Evolutionary conservation across 495 filamentous ascomycete species (phyloP), one percentile per base, ranked within the genome.

Genomic region (Aspergillus biplanus): DNA sequence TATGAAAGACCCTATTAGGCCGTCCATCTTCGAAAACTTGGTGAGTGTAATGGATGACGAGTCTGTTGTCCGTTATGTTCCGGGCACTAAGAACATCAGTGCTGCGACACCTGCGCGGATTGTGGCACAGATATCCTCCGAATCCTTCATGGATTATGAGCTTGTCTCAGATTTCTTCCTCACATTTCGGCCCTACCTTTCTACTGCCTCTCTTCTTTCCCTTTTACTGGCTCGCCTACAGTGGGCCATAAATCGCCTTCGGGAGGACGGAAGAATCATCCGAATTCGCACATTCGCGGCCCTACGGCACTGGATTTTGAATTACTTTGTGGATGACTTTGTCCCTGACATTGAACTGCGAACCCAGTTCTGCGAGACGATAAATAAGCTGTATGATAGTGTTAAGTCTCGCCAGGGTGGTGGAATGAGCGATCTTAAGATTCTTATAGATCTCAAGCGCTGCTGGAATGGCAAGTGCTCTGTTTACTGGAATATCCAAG

Each of bases 91-190:
- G 44, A 85, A 91, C 58, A 94, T 99, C 33, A 88, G 85, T 37
- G 95, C 96, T 52, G 95, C 96, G 15, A 97, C 92, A 0, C 92
- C 94, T 2, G 90, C 92, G 8, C 88, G 96, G 12, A 86, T 99
- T 37, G 91, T 99, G 50, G 94, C 93, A n/a, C 92, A 99, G 74
- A 96, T 99, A 62, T 98, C 95, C 5, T 98, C 96, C 16, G 91
- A 93, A 18, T 90, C 86, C 53, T 97, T 98, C 73, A 85, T 99
- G 64, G 95, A 99, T 73, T 99, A 99, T 74, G 94, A 98, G 71
- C 85, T 99, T 6, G 84, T 99, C 1, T 97, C 96, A 0, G 95
- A 98, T 74, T 99, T 99, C 79, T 99, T 99, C 69, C 86, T 99
- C 42, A 98, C 96, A 1, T 98, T 90, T 67, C 92, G 95, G 31